These are phyloP conservation scores for Colletotrichum sp. DNA, from an alignment of 2,329 filamentous ascomycete genomes.

Conservation along the genomic window DNA sequence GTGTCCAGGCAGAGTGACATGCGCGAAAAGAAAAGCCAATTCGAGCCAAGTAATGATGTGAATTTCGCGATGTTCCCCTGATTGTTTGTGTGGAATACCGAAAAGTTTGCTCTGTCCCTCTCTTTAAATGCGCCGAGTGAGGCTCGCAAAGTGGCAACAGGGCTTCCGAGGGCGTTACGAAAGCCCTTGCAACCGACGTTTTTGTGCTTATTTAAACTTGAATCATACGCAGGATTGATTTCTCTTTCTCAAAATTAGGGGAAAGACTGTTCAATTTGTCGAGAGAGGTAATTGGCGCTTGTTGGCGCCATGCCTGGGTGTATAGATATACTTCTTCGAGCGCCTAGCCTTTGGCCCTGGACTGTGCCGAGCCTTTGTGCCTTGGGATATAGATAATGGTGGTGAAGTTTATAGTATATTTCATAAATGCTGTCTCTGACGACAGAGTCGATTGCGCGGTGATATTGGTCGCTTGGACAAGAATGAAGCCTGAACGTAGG, in stretches of 20 bases:
- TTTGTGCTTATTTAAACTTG: background rate
- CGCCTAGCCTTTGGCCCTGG: too few relatives aligned
- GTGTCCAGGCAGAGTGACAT: background rate
- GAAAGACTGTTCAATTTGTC: too few relatives aligned
- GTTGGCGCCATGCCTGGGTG: background rate
- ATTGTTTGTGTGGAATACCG: background rate
- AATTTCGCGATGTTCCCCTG: background rate
- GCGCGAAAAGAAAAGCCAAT: background rate
- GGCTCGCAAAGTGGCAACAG: background rate
- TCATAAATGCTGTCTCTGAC: background rate
- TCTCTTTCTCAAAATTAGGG: background rate
- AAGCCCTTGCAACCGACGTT: background rate
- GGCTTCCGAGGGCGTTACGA: background rate
- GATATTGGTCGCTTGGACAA: background rate
- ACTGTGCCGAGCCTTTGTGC: background rate
- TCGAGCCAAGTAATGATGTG: background rate
- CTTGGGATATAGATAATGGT: accelerated
- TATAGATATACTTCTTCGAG: background rate
- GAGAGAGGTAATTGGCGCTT: background rate
- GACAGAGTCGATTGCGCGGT: background rate
- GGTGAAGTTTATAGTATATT: background rate
- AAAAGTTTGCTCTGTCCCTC: background rate
- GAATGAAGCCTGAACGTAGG: background rate
- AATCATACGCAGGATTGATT: accelerated
- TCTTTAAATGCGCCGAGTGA: background rate